Conservation (phyloP, 257 asterid genomes). For the Solanum phureja region DNA sequence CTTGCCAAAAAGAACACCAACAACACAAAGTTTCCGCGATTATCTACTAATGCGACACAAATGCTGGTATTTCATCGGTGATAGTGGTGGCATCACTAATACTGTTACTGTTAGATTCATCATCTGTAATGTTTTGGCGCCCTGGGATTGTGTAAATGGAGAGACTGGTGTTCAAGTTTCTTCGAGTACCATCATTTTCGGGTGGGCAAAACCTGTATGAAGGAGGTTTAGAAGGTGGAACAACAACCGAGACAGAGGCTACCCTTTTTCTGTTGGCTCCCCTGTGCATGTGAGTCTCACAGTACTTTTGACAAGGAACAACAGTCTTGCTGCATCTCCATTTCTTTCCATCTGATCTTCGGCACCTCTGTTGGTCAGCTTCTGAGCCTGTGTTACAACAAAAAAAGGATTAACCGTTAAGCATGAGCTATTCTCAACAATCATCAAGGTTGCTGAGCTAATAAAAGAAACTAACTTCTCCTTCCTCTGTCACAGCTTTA, state of each 20-base stretch:
- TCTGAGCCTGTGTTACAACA: neutral
- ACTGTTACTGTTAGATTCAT: constrained; percentile 25
- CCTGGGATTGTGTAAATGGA: constrained; percentile 18
- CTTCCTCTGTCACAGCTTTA: neutral
- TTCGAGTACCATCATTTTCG: constrained; percentile 9
- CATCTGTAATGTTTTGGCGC: constrained; percentile 1
- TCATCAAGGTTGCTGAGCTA: neutral
- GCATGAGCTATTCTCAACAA: neutral
- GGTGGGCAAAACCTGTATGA: neutral
- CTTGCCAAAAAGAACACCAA: neutral
- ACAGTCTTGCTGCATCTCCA: constrained; percentile 52
- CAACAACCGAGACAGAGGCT: constrained; percentile 8
- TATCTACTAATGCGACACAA: constrained; percentile 1
- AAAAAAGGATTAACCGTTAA: neutral
- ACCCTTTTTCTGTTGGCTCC: constrained; percentile 29
- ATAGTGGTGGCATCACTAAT: constrained; percentile 53
- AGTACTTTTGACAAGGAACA: constrained; percentile 37
- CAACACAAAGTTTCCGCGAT: neutral
- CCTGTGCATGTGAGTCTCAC: constrained; percentile 57
- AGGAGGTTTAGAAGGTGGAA: neutral
- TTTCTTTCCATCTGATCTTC: constrained; percentile 70
- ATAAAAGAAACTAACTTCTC: neutral
- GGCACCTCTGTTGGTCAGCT: constrained; percentile 37
- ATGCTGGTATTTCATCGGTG: constrained; percentile 27
- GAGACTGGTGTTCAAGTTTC: constrained; percentile 38